Conservation (phyloP, 768 basidiomycete genomes). For the Hypholoma sublateritium region DNA sequence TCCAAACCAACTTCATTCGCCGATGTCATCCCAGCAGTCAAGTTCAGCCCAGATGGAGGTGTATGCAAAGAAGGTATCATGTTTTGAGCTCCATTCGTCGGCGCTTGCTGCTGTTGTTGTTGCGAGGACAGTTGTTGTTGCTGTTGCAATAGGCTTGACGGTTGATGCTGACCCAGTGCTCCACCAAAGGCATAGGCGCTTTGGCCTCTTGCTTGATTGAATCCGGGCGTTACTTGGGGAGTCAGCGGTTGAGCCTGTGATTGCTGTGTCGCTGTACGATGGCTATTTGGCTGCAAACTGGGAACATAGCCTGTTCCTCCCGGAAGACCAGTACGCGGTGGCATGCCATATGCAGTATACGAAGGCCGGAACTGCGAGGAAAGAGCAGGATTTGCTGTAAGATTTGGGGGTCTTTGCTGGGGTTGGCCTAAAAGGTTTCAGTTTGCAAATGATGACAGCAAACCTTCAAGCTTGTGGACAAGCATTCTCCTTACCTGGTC, state of each 20-base stretch:
- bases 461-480: slow-evolving; percentile 7
- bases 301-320: slow-evolving; percentile 49
- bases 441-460: slow-evolving; percentile 23
- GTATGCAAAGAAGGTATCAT: slow-evolving; percentile 56
- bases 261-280: slow-evolving; percentile 56
- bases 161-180: slow-evolving; percentile 51
- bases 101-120: slow-evolving; percentile 53
- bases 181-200: slow-evolving; percentile 65
- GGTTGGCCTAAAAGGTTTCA: slow-evolving; percentile 61
- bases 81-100: slow-evolving; percentile 51
- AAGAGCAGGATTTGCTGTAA: slow-evolving; percentile 63
- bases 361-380: slow-evolving; percentile 64
- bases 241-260: slow-evolving; percentile 55
- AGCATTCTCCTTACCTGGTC: slow-evolving; percentile 46
- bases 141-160: slow-evolving; percentile 41
- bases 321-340: slow-evolving; percentile 55
- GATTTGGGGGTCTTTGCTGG: slow-evolving; percentile 77
- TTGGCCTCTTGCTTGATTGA: slow-evolving; percentile 65
- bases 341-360: slow-evolving; percentile 55
- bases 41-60: slow-evolving; percentile 49
- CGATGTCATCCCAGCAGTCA: slow-evolving; percentile 61
- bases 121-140: slow-evolving; percentile 40
- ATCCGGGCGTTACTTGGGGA: slow-evolving; percentile 59
- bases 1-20: slow-evolving; percentile 78
- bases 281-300: slow-evolving; percentile 56